Evolutionary conservation across 1,284 basidiomycete genomes (phyloP).

Genomic region (Pseudozyma flocculosa): DNA sequence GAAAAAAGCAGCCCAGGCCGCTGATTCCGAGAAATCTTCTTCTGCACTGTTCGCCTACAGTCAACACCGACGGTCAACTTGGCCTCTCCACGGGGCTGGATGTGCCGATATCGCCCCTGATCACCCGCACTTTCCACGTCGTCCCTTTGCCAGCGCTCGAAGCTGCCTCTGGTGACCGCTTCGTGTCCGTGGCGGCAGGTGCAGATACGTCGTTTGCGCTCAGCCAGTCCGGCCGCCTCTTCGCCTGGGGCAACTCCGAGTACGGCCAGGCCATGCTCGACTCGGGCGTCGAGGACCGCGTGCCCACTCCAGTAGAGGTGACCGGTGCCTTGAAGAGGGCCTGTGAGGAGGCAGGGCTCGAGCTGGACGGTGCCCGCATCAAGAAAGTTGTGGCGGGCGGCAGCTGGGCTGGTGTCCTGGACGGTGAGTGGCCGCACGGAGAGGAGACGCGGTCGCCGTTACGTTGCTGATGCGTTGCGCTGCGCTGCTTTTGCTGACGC

Average conservation of each 20-base stretch:
- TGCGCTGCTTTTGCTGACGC: too few species aligned
- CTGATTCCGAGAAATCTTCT: too few species aligned
- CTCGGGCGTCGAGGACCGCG: slow-evolving; percentile 13
- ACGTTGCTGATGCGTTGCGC: background rate
- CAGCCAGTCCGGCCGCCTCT: slow-evolving; percentile 10
- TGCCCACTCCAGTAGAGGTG: slow-evolving; percentile 5
- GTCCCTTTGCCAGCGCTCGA: slow-evolving; percentile 1
- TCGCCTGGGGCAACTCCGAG: slow-evolving; percentile 46
- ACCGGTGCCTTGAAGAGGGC: slow-evolving; percentile 8
- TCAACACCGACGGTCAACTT: slow-evolving; percentile 48
- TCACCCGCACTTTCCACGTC: slow-evolving; percentile 2
- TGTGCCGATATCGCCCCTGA: slow-evolving; percentile 11
- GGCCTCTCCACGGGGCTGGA: slow-evolving; percentile 5
- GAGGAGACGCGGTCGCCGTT: background rate
- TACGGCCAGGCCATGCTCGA: slow-evolving; percentile 31
- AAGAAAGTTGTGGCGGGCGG: slow-evolving; percentile 24
- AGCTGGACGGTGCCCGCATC: background rate
- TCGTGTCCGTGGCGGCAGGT: slow-evolving; percentile 16
- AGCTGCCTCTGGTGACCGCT: background rate
- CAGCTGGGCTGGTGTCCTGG: slow-evolving; percentile 17
- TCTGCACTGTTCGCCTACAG: too few species aligned
- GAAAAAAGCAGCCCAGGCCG: too few species aligned
- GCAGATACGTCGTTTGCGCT: slow-evolving; percentile 40
- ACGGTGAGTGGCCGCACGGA: slow-evolving; percentile 1
- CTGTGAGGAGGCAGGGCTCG: background rate